Conservation (phyloP, 2,329 filamentous ascomycete genomes). For the Fusarium tupiense region DNA sequence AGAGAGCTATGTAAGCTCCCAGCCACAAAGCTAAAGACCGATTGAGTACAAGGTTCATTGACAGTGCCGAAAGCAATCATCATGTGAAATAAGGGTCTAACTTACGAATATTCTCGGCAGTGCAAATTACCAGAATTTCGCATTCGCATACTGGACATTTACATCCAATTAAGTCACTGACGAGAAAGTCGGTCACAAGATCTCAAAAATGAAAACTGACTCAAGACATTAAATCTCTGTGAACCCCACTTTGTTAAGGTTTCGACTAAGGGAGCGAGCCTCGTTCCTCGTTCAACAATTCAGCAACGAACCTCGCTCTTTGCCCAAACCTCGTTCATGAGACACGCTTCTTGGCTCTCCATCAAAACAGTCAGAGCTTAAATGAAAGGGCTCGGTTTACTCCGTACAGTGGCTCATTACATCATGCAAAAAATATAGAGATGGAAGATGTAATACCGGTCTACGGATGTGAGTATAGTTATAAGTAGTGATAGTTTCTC, state of each 20-base stretch:
- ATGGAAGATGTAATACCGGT: not conserved
- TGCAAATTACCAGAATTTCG: too few species aligned
- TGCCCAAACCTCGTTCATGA: not conserved
- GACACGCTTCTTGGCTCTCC: not conserved
- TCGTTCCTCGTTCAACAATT: not conserved
- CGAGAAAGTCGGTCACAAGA: not conserved
- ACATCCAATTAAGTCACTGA: too few species aligned
- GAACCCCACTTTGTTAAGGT: not conserved
- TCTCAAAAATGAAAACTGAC: fast-evolving
- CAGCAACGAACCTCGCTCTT: not conserved
- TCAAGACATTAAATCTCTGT: fast-evolving
- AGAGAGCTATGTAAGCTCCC: too few species aligned
- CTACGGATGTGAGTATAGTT: fast-evolving
- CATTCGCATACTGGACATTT: not conserved
- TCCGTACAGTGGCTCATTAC: not conserved
- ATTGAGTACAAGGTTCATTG: not conserved
- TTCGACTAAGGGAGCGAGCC: not conserved
- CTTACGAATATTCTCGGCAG: not conserved
- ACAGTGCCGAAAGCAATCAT: not conserved
- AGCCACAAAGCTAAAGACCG: not conserved
- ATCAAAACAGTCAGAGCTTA: too few species aligned
- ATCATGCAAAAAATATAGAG: not conserved
- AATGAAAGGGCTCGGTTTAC: not conserved
- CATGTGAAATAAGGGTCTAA: not conserved
- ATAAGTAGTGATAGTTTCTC: too few species aligned